A percentile compares a stretch with the other conserved stretches of the same genome.
Evolutionary conservation across 1,139 yeast species (phyloP).

Genomic region (Blastobotrys serpentis): DNA sequence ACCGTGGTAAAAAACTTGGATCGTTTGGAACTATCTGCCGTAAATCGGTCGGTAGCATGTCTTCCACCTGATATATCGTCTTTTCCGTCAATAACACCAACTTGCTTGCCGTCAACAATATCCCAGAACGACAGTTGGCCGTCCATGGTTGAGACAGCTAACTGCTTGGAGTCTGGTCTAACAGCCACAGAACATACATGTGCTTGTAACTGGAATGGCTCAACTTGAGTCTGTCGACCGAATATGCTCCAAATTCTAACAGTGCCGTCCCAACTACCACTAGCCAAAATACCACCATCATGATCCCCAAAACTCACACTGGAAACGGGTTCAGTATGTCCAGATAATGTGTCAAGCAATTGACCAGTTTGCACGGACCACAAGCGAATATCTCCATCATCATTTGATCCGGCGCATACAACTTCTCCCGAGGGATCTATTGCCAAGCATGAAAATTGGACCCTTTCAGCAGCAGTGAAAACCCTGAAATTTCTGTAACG

Average conservation of each 20-base stretch:
- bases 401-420: conserved; percentile 92
- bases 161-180: conserved; percentile 89
- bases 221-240: conserved; percentile 74
- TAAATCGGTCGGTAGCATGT: conserved; percentile 74
- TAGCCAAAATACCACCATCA: conserved; percentile 73
- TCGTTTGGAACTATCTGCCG: conserved; percentile 76
- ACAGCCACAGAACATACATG: conserved; percentile 84
- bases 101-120: conserved; percentile 75
- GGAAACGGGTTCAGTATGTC: conserved; percentile 94
- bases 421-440: conserved; percentile 98
- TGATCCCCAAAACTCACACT: conserved; percentile 73
- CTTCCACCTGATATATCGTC: conserved; percentile 89
- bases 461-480: conserved; percentile 84
- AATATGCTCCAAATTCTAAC: conserved; percentile 91
- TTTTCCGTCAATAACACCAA: conserved; percentile 80
- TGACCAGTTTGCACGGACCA: conserved; percentile 99
- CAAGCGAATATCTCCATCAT: conserved; percentile 83
- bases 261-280: conserved; percentile 97
- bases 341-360: conserved; percentile 78
- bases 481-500: conserved; percentile 93
- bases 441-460: conserved; percentile 85
- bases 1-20: conserved; percentile 81
- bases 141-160: conserved; percentile 85
- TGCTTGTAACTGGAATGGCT: conserved; percentile 80
- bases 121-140: conserved; percentile 87